Evolutionary conservation across 176 grass and related monocot genomes (phyloP), one percentile per base, ranked within the genome.

Genomic region (Rhipidocladum racemiflorum): DNA sequence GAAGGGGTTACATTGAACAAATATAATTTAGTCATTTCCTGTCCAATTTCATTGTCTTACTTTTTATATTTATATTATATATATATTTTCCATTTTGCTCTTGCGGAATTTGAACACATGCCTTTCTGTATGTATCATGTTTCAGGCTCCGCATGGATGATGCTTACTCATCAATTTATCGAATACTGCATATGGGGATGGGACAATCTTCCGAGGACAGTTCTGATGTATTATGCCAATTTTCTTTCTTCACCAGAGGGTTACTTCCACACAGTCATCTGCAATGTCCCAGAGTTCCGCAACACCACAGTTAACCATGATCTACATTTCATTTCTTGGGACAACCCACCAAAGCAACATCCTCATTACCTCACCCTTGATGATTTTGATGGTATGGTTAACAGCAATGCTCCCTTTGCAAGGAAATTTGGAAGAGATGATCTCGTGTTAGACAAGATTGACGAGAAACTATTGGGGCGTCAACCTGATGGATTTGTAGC

Each of bases 71-170:
- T 50, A 25, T 28, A 15, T 28, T 48, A 75, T 50, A 25, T 28
- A 15, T 28, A 1, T 51, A 53, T 27, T 64, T 71, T 45, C 7
- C 74, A 85, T 53, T 70, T 75, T 61, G 20, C 18, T 80, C 13
- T 45, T 51, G 42, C 12, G 25, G 49, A 89, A 35, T 72, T 32
- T 81, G 25, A 80, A 36, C 42, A 17, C 56, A 57, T 89, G 15
- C 9, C 32, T 70, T 77, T 68, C 48, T 68, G 2, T 25, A 15
- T 76, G 34, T 86, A 42, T n/a, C 56, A 84, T 83, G 59, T 90
- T 89, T 67, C 78, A 97, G 97, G 97, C 12, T 99, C 97, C 24
- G 97, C 97, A 20, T 99, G 97, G 97, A 99, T 99, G 97, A 88
- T 93, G 89, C 87, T 99, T 67, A 88, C 93, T 70, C 97, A 90